Percentiles rank a stretch among this genome's conserved stretches.
These are phyloP conservation scores for Cladosporium austrohemisphaericum DNA, from an alignment of 2,329 filamentous ascomycete species.

Conservation along the genomic window DNA sequence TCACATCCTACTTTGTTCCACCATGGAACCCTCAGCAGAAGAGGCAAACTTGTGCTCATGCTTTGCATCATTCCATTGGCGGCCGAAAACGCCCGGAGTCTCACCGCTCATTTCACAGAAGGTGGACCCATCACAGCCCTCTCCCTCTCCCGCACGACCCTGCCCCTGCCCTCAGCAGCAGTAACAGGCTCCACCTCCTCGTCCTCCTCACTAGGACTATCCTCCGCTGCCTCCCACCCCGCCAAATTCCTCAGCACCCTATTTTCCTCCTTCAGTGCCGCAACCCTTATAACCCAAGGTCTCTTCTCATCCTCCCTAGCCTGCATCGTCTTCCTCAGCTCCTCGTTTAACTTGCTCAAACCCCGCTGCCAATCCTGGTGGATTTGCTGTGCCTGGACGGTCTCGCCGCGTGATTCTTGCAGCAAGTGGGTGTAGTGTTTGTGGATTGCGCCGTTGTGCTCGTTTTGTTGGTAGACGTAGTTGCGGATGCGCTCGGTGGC, in stretches of 20 bases:
- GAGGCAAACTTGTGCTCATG: too few relatives aligned
- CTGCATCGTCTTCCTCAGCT: constrained; percentile 39
- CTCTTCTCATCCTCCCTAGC: constrained; percentile 35
- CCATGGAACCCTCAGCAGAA: too few relatives aligned
- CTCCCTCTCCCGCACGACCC: constrained; percentile 1
- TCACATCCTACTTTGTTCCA: too few relatives aligned
- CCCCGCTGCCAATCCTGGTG: constrained; percentile 49
- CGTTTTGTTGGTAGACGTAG: constrained; percentile 40
- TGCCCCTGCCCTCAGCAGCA: not conserved
- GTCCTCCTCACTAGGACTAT: constrained; percentile 31
- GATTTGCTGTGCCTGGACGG: constrained; percentile 44
- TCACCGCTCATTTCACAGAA: too few relatives aligned
- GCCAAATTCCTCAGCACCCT: constrained; percentile 42
- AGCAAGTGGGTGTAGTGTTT: constrained; percentile 47
- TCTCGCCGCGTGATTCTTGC: constrained; percentile 41
- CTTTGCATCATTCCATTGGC: too few relatives aligned
- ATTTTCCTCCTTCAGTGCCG: constrained; percentile 47
- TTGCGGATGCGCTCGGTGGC: constrained; percentile 30
- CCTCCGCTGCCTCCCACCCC: constrained; percentile 44
- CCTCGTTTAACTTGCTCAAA: constrained; percentile 41
- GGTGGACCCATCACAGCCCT: too few relatives aligned
- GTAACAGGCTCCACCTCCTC: constrained; percentile 7
- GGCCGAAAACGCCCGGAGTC: too few relatives aligned
- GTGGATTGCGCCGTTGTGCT: constrained; percentile 43
- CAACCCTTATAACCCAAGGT: constrained; percentile 36